Evolutionary conservation across 2,329 filamentous ascomycete genomes (phyloP), one percentile per base, ranked within the genome.

Genomic region (Fusarium lateritium): DNA sequence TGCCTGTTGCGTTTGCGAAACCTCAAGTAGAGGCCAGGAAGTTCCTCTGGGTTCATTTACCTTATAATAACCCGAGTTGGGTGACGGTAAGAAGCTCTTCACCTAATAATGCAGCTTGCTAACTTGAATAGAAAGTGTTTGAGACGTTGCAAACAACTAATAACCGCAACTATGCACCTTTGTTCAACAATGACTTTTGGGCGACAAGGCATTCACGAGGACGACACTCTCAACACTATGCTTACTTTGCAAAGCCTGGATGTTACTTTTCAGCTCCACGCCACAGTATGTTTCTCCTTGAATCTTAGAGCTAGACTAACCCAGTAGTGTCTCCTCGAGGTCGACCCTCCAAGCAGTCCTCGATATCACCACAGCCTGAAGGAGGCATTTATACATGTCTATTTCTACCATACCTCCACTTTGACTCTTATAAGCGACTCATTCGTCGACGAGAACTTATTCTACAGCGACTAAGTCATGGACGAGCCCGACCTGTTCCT

Each of bases 361-460:
- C 78, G 1, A 33, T 76, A 21, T 76, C 80, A 24, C 59, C 76
- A 40, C 17, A 78, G 54, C 10, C 75, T 46, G 60, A 72, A 10
- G 71, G 78, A 17, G 69, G 79, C 39, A 71, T 75, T 36, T 83
- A 83, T 53, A 79, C 86, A 1, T 87, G 84, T 36, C 73, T 88
- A 1, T 88, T 86, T 58, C 76, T 89, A 1, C 87, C 87, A 0
- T 89, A 90, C 69, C 83, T 91, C 0, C 88, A 91, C 65, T 91
- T 89, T 73, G 89, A 91, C 69, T 89, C 86, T 0, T 91, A 91
- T 72, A 81, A 83, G 57, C 84, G 85, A 46, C 79, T 91, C 3
- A 79, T 90, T 11, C 81, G 83, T 38, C 84, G 89, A 2, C 85
- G 88, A 0, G 83, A 85, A 34, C 78, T 90, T 5, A 85, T 91